These are phyloP conservation scores for Leucoagaricus sp. DNA, from an alignment of 1,284 basidiomycete genomes.

Conservation along the genomic window DNA sequence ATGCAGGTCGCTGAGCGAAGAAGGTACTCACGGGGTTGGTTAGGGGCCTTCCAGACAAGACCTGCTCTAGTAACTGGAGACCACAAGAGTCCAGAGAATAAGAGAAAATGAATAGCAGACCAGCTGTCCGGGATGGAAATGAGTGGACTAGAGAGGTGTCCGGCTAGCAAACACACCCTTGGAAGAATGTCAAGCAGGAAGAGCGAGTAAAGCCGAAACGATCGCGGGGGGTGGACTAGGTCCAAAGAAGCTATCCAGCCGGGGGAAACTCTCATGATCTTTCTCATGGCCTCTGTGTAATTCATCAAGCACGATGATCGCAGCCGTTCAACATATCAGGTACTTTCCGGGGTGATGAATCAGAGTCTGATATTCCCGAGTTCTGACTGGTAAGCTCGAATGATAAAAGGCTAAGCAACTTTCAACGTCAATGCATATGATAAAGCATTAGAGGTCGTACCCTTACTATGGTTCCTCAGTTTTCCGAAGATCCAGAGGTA, in stretches of 20 bases:
- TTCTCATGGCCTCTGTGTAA: constrained; percentile 4
- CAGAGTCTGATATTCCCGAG: too few relatives aligned
- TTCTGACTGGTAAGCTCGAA: background rate
- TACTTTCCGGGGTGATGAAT: background rate
- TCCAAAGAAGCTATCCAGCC: background rate
- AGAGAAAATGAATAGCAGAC: constrained; percentile 6
- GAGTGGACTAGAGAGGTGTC: background rate
- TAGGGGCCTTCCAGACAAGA: background rate
- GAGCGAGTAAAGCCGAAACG: background rate
- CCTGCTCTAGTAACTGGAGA: background rate
- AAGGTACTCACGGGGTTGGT: background rate
- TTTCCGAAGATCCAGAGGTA: background rate
- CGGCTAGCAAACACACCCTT: constrained; percentile 10
- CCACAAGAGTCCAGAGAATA: background rate
- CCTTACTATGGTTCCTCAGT: background rate
- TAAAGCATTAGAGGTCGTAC: background rate
- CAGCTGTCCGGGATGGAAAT: constrained; percentile 9
- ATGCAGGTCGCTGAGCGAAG: too few relatives aligned
- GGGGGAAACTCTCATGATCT: constrained; percentile 5
- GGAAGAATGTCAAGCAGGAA: background rate
- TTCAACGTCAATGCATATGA: background rate
- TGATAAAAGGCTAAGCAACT: background rate
- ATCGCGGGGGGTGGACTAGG: background rate
- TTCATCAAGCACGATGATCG: constrained; percentile 7
- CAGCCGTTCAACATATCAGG: background rate